phyloP scores from a whole-genome alignment of 179 eudicot species.

The Heliamphora pulchella region DNA sequence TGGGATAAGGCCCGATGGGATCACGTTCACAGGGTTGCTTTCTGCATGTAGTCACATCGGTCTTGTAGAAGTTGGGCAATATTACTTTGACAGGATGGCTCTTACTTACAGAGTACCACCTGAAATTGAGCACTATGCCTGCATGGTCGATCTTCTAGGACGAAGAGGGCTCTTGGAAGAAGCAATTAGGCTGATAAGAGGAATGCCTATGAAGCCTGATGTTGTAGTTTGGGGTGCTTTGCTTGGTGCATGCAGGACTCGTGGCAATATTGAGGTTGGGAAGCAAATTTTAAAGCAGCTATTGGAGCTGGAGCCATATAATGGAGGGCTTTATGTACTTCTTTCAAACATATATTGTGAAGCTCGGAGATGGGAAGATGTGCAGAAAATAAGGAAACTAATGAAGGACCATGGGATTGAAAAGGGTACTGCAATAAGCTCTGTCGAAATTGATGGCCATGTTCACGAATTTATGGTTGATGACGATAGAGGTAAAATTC shows the following conservation, averaged over 20 bases:
- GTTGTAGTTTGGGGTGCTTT: constrained; percentile 40
- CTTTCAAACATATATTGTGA: constrained; percentile 34
- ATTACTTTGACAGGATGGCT: constrained; percentile 27
- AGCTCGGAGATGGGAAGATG: constrained; percentile 36
- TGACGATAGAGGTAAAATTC: constrained; percentile 19
- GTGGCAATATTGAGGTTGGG: constrained; percentile 26
- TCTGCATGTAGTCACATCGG: constrained; percentile 43
- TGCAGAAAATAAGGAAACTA: constrained; percentile 29
- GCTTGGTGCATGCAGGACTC: constrained; percentile 38
- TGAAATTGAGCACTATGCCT: constrained; percentile 43
- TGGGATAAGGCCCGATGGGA: constrained; percentile 29
- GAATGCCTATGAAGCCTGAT: constrained; percentile 38
- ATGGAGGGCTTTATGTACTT: constrained; percentile 32
- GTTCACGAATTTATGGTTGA: constrained; percentile 28
- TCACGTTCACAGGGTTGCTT: constrained; percentile 36
- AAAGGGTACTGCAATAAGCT: constrained; percentile 30
- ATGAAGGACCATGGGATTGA: constrained; percentile 28
- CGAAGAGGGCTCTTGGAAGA: constrained; percentile 33
- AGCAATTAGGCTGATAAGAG: constrained; percentile 28
- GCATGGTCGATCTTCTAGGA: constrained; percentile 41
- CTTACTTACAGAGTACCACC: constrained; percentile 17
- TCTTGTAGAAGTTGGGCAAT: constrained; percentile 29
- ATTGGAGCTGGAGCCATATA: constrained; percentile 25
- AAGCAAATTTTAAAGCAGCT: constrained; percentile 31
- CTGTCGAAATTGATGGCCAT: constrained; percentile 28